Evolutionary conservation across 78 protist species (phyloP).

Genomic region (Kipferlia bialata): DNA sequence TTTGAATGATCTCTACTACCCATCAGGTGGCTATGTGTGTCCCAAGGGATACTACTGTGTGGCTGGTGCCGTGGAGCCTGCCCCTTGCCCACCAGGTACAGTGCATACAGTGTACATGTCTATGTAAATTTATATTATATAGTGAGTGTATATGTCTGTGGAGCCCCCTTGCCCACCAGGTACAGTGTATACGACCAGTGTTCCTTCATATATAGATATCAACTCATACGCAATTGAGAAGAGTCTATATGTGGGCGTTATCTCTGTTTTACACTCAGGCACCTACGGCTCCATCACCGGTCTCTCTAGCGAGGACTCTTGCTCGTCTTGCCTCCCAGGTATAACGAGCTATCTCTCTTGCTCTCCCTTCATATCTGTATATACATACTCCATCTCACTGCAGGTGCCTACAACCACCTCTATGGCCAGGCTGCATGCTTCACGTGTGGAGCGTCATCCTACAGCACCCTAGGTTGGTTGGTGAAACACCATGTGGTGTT

Average conservation of each 20-base stretch:
- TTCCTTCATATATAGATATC: neutral
- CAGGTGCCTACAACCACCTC: constrained; percentile 14
- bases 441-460: constrained; percentile 41
- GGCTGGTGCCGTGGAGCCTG: neutral
- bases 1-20: too few species aligned
- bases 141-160: constrained; percentile 4
- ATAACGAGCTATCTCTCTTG: constrained; percentile 2
- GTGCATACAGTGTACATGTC: too few species aligned
- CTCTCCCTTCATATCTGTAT: neutral
- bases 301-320: constrained; percentile 37
- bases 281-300: too few species aligned
- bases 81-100: constrained; percentile 18
- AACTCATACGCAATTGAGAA: neutral
- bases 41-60: constrained; percentile 21
- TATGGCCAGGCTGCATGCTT: constrained; percentile 29
- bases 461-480: constrained; percentile 13
- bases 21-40: too few species aligned
- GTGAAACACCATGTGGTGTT: too few species aligned
- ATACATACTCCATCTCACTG: constrained; percentile 10
- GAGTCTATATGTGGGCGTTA: constrained; percentile 31
- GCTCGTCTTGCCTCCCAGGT: constrained; percentile 35
- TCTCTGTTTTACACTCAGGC: constrained; percentile 32
- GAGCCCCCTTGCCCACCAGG: neutral
- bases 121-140: too few species aligned
- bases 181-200: neutral